These are phyloP conservation scores for Lasiosphaeria miniovina DNA, from an alignment of 495 filamentous ascomycete species.

Conservation along the genomic window DNA sequence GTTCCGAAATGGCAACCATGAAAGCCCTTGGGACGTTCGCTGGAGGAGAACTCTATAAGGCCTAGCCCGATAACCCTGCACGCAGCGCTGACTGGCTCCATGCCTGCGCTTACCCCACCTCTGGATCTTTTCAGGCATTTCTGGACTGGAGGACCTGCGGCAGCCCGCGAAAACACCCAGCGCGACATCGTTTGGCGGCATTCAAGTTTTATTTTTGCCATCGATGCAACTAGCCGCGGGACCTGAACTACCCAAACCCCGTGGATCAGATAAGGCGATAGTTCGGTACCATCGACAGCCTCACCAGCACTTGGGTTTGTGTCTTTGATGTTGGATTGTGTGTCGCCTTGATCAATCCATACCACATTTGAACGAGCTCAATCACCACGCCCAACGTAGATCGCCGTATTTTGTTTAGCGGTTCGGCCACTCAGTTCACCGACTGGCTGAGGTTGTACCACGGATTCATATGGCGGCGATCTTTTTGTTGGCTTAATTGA, in stretches of 20 bases:
- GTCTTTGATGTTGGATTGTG: too few species aligned
- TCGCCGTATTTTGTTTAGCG: background rate
- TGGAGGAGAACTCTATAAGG: background rate
- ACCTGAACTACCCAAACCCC: background rate
- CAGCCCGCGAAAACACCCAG: too few species aligned
- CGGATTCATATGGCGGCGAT: background rate
- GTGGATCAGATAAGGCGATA: background rate
- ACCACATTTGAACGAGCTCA: too few species aligned
- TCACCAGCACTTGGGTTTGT: background rate
- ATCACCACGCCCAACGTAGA: background rate
- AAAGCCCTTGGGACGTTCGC: constrained; percentile 19
- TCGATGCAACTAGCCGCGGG: background rate
- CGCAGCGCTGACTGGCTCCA: background rate
- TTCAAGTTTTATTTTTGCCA: background rate
- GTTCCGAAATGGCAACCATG: background rate
- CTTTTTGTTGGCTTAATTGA: too few species aligned
- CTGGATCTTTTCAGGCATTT: too few species aligned
- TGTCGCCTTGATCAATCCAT: too few species aligned
- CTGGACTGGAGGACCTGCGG: too few species aligned
- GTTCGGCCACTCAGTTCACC: constrained; percentile 1
- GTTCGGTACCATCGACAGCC: background rate
- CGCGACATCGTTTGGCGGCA: background rate
- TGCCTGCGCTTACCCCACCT: too few species aligned
- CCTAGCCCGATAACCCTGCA: background rate
- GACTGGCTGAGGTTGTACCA: constrained; percentile 1